phyloP scores from a whole-genome alignment of 106 monocot genomes.

The Xerophyta viscosa region DNA sequence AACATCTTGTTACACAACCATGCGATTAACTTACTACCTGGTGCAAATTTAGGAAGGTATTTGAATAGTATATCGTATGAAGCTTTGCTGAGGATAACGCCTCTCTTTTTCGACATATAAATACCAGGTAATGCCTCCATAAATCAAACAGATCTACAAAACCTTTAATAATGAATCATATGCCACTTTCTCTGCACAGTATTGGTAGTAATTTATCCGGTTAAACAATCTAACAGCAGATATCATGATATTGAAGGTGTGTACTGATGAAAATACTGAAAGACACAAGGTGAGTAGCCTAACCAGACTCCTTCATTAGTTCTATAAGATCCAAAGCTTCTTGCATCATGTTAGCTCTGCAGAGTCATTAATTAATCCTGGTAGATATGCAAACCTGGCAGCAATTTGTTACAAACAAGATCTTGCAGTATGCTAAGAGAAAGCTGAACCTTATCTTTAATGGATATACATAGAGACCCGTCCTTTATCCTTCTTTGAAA shows the following conservation, averaged over 20 bases:
- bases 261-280: conserved; percentile 30
- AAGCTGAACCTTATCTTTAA: conserved; percentile 16
- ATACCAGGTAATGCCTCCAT: conserved; percentile 25
- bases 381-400: conserved; percentile 40
- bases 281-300: conserved; percentile 30
- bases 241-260: conserved; percentile 18
- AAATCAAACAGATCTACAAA: conserved; percentile 16
- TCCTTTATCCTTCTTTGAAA: background rate
- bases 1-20: background rate
- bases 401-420: conserved; percentile 18
- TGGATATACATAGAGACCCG: conserved; percentile 5
- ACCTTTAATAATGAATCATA: conserved; percentile 24
- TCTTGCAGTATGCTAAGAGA: conserved; percentile 16
- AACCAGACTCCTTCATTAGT: conserved; percentile 19
- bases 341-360: conserved; percentile 25
- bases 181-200: conserved; percentile 16
- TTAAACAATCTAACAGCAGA: conserved; percentile 26
- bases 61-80: conserved; percentile 18
- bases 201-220: conserved; percentile 22
- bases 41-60: no score
- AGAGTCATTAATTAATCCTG: conserved; percentile 37
- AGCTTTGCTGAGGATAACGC: conserved; percentile 23
- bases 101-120: conserved; percentile 34
- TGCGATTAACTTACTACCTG: background rate
- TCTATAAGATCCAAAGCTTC: conserved; percentile 26